Base-by-base conservation (phyloP, 1,284 basidiomycete genomes). In the Peniophora sp. region DNA sequence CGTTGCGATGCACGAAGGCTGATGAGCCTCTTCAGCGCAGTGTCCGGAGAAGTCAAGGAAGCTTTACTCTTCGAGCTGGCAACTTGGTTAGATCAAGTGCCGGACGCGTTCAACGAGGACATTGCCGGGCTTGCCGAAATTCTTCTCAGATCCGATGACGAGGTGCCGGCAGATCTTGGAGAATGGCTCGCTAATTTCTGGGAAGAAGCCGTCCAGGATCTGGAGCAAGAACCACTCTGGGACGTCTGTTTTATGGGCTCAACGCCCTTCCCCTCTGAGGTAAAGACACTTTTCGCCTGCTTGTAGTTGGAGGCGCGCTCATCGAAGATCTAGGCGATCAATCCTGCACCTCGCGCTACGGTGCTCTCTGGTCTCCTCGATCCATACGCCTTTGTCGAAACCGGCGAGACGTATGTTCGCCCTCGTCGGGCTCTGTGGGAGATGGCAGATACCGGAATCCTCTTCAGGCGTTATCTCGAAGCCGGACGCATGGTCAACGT, bases 401-500 rank as follows among this genome's bases (percentile, higher is more conserved):
- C 47, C 11, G 52, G 52, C 22, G 55, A 56, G 14, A 56, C 58
- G 2, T 61, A 63, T 19, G 59, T 59, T 2, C 57, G 60, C 38
- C 49, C 43, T 16, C 54, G 55, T 36, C 59, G 55, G 38, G 54
- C 32, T n/a, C 61, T 79, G 3, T 77, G 71, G 69, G 69, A 74
- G 53, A 70, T 82, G 49, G 81, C 85, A 0, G 88, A 91, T 58
- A 82, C 78, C 5, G 80, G 76, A 56, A 83, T 90, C 50, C 68
- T 89, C n/a, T 89, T 89, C 66, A 68, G 69, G 43, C 73, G 85
- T 17, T 90, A 89, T 65, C 69, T 83, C 49, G 83, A 89, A 56
- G 84, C 84, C 45, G 86, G 86, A 44, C 80, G 75, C 63, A 78
- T 85, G 76, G 77, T 91, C 65, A 91, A 91, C 59, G 75, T 88